phyloP scores from a whole-genome alignment of 2,329 filamentous ascomycete genomes.

The Fonsecaea multimorphosa region DNA sequence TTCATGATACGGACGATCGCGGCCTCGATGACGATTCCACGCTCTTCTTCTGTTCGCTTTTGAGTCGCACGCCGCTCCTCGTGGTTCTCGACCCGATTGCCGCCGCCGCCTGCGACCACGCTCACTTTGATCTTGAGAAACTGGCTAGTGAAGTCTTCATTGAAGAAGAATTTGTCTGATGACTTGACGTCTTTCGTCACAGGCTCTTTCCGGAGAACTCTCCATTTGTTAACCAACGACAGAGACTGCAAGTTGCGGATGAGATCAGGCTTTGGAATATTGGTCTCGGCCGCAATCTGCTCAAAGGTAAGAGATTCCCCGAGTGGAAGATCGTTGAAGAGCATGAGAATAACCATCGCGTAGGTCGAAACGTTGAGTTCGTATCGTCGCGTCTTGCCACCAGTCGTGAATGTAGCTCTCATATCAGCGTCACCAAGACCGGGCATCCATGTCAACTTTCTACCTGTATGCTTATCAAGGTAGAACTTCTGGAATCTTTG shows the following conservation, averaged over 20 bases:
- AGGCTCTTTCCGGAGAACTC: constrained; percentile 80
- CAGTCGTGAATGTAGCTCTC: constrained; percentile 75
- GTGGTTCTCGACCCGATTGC: constrained; percentile 82
- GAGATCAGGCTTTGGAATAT: constrained; percentile 76
- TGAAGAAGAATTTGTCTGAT: constrained; percentile 81
- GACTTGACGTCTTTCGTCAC: constrained; percentile 77
- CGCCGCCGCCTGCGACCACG: constrained; percentile 73
- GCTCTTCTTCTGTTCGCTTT: constrained; percentile 58
- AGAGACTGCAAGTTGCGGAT: constrained; percentile 80
- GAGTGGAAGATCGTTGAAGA: constrained; percentile 79
- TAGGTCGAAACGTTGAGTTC: constrained; percentile 93
- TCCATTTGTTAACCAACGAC: constrained; percentile 80
- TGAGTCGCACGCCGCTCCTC: constrained; percentile 61
- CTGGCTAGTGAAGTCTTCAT: constrained; percentile 79
- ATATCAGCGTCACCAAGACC: constrained; percentile 85
- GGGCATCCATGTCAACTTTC: constrained; percentile 82
- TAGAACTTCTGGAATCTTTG: constrained; percentile 90
- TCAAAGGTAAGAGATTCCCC: constrained; percentile 65
- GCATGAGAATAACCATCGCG: constrained; percentile 83
- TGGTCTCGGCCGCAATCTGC: constrained; percentile 82
- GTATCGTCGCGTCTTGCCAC: constrained; percentile 76
- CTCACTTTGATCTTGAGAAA: constrained; percentile 88
- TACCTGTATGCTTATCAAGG: constrained; percentile 81
- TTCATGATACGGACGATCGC: constrained; percentile 62
- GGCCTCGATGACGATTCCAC: constrained; percentile 58